Percentiles rank a stretch among this genome's conserved stretches.
phyloP scores from a whole-genome alignment of 345 rosid genomes.

The Citrus mangshanensis region DNA sequence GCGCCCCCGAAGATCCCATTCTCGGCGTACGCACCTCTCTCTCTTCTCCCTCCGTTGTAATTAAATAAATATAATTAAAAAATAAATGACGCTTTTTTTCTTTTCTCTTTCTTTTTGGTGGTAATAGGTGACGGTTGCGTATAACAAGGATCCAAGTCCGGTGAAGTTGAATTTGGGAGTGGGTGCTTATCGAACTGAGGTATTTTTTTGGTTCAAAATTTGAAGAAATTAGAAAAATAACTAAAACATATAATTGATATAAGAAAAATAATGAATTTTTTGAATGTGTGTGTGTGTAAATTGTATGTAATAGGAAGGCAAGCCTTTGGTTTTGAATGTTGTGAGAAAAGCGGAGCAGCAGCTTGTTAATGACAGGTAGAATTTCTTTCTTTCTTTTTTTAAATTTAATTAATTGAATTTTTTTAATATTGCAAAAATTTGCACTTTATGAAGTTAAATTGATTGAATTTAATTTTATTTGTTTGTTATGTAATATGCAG shows the following conservation, averaged over 20 bases:
- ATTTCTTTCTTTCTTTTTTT: background rate
- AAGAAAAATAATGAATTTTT: too few species aligned
- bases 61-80: background rate
- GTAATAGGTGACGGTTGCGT: conserved; percentile 81
- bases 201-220: conserved; percentile 7
- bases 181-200: conserved; percentile 96
- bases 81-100: background rate
- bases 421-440: background rate
- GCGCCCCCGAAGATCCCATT: conserved; percentile 89
- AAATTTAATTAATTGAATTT: background rate
- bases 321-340: conserved; percentile 70
- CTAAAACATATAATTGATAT: too few species aligned
- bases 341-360: conserved; percentile 80
- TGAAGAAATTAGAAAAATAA: background rate
- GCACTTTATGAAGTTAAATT: background rate
- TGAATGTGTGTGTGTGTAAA: too few species aligned
- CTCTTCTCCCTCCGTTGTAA: conserved; percentile 3
- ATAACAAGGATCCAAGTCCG: conserved; percentile 87
- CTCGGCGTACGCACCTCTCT: conserved; percentile 54
- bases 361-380: conserved; percentile 62
- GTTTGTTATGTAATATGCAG: conserved; percentile 26
- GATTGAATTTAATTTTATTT: background rate
- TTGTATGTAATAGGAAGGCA: conserved; percentile 56
- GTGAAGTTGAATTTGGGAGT: conserved; percentile 93
- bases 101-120: background rate